These are phyloP conservation scores for Lodderomyces beijingensis DNA, from an alignment of 1,139 yeast genomes.

Conservation along the genomic window DNA sequence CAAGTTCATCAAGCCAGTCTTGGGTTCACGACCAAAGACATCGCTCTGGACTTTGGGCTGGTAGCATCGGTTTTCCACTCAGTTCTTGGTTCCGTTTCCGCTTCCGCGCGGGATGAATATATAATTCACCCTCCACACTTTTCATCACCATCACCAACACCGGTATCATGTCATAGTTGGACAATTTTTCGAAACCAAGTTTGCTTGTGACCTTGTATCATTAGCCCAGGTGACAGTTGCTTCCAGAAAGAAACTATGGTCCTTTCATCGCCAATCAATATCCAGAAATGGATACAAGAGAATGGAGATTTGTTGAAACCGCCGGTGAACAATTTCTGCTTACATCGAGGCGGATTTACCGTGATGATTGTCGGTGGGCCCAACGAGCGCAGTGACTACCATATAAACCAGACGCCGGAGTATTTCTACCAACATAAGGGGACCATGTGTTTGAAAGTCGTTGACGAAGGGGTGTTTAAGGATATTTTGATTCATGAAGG, in stretches of 20 bases:
- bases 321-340: constrained; percentile 87
- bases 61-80: no score
- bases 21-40: no score
- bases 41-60: no score
- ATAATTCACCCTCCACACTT: no score
- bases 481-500: constrained; percentile 80
- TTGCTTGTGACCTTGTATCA: no score
- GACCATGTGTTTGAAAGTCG: constrained; percentile 77
- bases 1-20: constrained; percentile 13
- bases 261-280: constrained; percentile 69
- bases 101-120: no score
- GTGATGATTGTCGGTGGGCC: constrained; percentile 97
- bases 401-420: constrained; percentile 90
- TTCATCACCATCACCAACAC: no score
- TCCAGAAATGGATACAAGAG: constrained; percentile 76
- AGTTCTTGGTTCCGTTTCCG: no score
- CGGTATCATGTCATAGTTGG: no score
- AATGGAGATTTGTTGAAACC: constrained; percentile 76
- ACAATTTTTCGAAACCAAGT: no score
- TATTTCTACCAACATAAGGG: constrained; percentile 90
- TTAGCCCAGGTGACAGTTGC: no score
- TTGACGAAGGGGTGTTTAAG: constrained; percentile 69
- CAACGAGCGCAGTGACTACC: constrained; percentile 89
- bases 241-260: constrained; percentile 26
- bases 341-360: constrained; percentile 88